These are phyloP conservation scores for Salix purpurea DNA, from an alignment of 345 rosid species.

Conservation along the genomic window DNA sequence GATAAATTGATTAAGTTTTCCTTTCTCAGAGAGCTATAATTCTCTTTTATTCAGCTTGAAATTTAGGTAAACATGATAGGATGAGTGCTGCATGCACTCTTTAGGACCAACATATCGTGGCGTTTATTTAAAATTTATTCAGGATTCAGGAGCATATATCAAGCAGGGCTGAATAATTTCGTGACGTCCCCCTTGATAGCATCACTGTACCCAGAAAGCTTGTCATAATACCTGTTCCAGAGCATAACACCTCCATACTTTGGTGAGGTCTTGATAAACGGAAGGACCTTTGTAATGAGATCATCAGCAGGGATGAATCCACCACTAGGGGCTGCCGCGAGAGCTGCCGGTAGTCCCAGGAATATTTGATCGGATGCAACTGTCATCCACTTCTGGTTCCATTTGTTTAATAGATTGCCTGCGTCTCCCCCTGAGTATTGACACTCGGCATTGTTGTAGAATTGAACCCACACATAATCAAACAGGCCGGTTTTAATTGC, in stretches of 20 bases:
- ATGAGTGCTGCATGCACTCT: no score
- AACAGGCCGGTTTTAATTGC: conserved; percentile 9
- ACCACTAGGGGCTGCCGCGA: conserved; percentile 1
- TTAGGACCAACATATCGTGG: no score
- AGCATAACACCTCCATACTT: conserved; percentile 25
- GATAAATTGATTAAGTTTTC: no score
- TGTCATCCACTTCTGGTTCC: conserved; percentile 5
- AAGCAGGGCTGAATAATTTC: no score
- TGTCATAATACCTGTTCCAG: conserved; percentile 12
- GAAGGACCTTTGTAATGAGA: conserved; percentile 17
- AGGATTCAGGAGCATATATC: no score
- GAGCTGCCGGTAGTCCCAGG: conserved; percentile 11
- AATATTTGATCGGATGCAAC: background rate
- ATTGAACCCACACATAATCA: conserved; percentile 21
- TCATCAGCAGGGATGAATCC: conserved; percentile 13
- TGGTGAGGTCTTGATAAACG: background rate
- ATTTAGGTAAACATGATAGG: no score
- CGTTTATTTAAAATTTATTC: no score
- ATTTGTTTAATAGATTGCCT: background rate
- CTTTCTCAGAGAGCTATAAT: no score
- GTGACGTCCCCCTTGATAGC: background rate
- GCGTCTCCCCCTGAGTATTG: background rate
- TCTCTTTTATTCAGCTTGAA: no score
- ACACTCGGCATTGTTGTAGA: conserved; percentile 6
- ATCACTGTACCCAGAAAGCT: conserved; percentile 14